Evolutionary conservation across 139 green algal genomes (phyloP), one percentile per base, ranked within the genome.

Genomic region (Spirogloea muscicola): DNA sequence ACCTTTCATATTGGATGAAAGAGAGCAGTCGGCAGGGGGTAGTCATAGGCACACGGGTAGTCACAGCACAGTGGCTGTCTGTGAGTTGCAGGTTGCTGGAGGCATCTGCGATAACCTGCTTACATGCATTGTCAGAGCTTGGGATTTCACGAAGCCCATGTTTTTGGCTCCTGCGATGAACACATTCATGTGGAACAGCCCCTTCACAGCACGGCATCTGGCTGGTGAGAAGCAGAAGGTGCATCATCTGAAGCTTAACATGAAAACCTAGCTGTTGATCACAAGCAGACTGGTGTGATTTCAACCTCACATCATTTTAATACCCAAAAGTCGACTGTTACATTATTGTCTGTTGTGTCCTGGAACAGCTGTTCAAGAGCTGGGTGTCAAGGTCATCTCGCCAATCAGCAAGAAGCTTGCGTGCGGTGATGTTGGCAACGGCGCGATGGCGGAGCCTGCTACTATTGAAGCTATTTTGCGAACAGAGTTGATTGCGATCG

Each of bases 51-150:
- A n/a, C n/a, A n/a, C n/a, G n/a, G n/a, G 46, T 55, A 21, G 21
- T 55, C 46, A 55, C 46, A 34, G n/a, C 18, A 66, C 21, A 55
- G 21, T 55, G 21, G n/a, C 21, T 16, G 1, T 34, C 46, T 18
- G n/a, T 7, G 9, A 10, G 27, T 39, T n/a, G 25, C 63, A 74
- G 65, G 38, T 85, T 7, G 80, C 80, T 27, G 55, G 62, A 7
- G 91, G 92, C 0, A 38, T 97, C 57, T 93, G 87, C 41, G 94
- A 98, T 82, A 97, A 98, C 79, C 84, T 98, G 57, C 61, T 98
- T 4, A 97, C 91, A 1, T 96, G 89, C 72, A 64, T 98, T 0
- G 85, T 93, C 39, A 86, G 93, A 3, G 91, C 91, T 5, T 98
- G 93, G 93, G 91, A 98, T 72, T 93, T 88, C 25, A 38, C 9